Evolutionary conservation across 768 basidiomycete species (phyloP).

Genomic region (Termitomyces sp.): DNA sequence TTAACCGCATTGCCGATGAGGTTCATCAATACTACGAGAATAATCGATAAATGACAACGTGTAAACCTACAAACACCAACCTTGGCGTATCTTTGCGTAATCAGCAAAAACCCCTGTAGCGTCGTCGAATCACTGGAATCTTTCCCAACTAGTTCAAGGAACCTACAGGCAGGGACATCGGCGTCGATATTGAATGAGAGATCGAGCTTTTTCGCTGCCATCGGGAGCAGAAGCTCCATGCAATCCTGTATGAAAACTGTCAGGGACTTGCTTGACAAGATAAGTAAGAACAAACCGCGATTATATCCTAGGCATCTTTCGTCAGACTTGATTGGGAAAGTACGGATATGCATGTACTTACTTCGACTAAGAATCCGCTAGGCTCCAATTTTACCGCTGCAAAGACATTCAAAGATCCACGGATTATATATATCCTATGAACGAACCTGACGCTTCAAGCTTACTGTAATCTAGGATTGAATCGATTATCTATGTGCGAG

Average conservation of each 20-base stretch:
- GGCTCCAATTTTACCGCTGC: slow-evolving; percentile 69
- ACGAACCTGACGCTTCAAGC: slow-evolving; percentile 66
- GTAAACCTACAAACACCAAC: slow-evolving; percentile 27
- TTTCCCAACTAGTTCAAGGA: not conserved
- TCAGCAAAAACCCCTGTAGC: slow-evolving; percentile 65
- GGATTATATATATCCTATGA: not conserved
- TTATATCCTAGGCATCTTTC: slow-evolving; percentile 47
- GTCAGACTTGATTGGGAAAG: not conserved
- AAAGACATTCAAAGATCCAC: slow-evolving; percentile 10
- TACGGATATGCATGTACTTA: slow-evolving; percentile 19
- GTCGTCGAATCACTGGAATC: not conserved
- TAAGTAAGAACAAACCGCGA: slow-evolving; percentile 46
- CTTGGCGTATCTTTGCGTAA: slow-evolving; percentile 73
- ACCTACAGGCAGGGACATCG: slow-evolving; percentile 62
- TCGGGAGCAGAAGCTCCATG: slow-evolving; percentile 72
- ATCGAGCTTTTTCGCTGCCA: slow-evolving; percentile 74
- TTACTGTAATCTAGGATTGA: slow-evolving; percentile 81
- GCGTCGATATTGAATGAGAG: slow-evolving; percentile 70
- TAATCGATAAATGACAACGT: not conserved
- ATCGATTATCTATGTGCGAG: slow-evolving; percentile 62
- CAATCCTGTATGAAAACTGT: slow-evolving; percentile 50
- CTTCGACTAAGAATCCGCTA: slow-evolving; percentile 65
- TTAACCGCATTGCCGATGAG: slow-evolving; percentile 77
- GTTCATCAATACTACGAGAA: slow-evolving; percentile 64
- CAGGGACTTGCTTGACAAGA: not conserved